Conservation (phyloP, 1,139 yeast species). For the Pichia cactophila region DNA sequence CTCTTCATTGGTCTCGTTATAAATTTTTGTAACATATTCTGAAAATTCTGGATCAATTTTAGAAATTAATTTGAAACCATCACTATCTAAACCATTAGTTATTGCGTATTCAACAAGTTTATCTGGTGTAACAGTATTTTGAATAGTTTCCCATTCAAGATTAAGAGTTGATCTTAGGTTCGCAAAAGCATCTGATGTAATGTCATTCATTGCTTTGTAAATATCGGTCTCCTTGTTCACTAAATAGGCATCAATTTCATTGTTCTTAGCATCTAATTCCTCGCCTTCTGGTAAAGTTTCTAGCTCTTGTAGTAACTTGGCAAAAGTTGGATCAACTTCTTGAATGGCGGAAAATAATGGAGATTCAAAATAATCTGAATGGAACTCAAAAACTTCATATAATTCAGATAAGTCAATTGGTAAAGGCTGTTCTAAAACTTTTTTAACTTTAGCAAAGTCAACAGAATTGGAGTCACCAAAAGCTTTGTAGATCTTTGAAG, state of each 20-base stretch:
- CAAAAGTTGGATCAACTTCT: conserved; percentile 22
- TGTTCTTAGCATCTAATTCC: conserved; percentile 17
- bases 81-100: conserved; percentile 20
- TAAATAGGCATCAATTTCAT: conserved; percentile 20
- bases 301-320: conserved; percentile 17
- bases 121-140: conserved; percentile 18
- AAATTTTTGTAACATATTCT: conserved; percentile 10
- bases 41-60: conserved; percentile 22
- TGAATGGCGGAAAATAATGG: conserved; percentile 15
- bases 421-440: conserved; percentile 18
- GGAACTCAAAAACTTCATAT: conserved; percentile 21
- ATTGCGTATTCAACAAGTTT: conserved; percentile 20
- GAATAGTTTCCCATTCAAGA: conserved; percentile 17
- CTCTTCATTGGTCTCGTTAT: conserved; percentile 11
- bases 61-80: conserved; percentile 17
- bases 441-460: conserved; percentile 13
- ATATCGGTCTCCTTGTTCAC: conserved; percentile 18
- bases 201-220: conserved; percentile 20
- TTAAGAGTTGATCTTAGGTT: conserved; percentile 14
- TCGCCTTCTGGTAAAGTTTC: conserved; percentile 22
- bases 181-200: conserved; percentile 13
- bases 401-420: conserved; percentile 25
- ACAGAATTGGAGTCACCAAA: conserved; percentile 17
- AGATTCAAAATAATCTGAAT: conserved; percentile 18
- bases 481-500: conserved; percentile 16